A percentile compares a stretch with the other conserved stretches of the same genome.
Conservation (phyloP, 306 rosid genomes). For the Gillenia trifoliata region DNA sequence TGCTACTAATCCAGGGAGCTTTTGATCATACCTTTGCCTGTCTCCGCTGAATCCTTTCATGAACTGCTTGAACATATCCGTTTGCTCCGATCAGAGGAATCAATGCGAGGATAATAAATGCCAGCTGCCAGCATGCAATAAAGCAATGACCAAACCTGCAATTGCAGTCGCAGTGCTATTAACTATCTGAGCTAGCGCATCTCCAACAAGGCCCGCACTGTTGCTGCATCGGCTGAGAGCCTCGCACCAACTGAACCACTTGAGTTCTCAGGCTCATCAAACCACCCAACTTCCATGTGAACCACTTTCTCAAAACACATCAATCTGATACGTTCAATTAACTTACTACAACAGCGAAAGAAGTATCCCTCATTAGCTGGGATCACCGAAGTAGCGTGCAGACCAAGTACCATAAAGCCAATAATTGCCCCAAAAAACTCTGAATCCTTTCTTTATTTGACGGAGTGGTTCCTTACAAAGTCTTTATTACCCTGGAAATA, state of each 20-base stretch:
- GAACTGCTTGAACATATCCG: slow-evolving; percentile 65
- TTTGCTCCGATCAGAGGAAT: slow-evolving; percentile 62
- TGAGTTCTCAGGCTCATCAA: slow-evolving; percentile 75
- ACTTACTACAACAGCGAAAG: slow-evolving; percentile 76
- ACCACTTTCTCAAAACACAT: slow-evolving; percentile 73
- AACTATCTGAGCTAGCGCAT: slow-evolving; percentile 56
- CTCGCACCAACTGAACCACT: slow-evolving; percentile 79
- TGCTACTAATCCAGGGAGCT: background rate
- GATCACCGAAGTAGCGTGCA: no score
- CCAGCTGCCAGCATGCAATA: slow-evolving; percentile 62
- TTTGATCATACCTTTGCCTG: slow-evolving; percentile 56
- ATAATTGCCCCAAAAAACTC: slow-evolving; percentile 73
- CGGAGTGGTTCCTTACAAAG: slow-evolving; percentile 51
- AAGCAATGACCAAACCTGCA: slow-evolving; percentile 73
- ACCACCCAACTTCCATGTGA: slow-evolving; percentile 80
- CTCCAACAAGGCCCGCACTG: slow-evolving; percentile 78
- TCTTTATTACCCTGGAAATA: slow-evolving; percentile 55
- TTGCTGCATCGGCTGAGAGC: slow-evolving; percentile 82
- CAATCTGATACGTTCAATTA: slow-evolving; percentile 64
- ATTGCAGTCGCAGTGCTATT: slow-evolving; percentile 50
- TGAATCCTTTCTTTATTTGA: slow-evolving; percentile 58
- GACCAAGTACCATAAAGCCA: slow-evolving; percentile 48
- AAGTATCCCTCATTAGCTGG: slow-evolving; percentile 54
- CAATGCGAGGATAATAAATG: slow-evolving; percentile 55
- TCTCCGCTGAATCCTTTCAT: slow-evolving; percentile 81